Evolutionary conservation across 1,284 basidiomycete species (phyloP), one percentile per base, ranked within the genome.

Genomic region (Chondrostereum purpureum): DNA sequence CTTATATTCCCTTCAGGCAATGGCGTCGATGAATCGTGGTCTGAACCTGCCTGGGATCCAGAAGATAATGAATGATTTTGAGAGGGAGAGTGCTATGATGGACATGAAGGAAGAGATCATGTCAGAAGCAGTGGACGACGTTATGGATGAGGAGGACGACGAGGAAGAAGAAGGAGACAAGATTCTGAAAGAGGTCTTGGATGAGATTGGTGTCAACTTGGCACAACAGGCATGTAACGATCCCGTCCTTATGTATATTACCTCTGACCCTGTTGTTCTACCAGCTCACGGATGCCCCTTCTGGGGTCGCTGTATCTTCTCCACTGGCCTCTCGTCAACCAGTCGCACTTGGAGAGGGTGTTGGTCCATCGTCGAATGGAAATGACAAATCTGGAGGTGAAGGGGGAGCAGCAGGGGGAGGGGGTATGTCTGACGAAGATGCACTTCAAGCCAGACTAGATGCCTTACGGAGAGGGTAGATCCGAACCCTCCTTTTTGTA

Each of bases 111-210:
- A 98, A 67, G 95, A 97, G 64, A 96, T 99, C 88, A 99, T 99
- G 95, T 91, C 88, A 31, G 96, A 99, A 51, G 89, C 94, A 1
- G 88, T 99, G 6, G 96, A 99, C 66, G 95, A 97, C 59, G 94
- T 93, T 31, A 98, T 99, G 92, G 93, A 96, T 58, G 89, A 91
- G 42, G 91, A 92, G 31, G 92, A 93, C 53, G 94, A 94, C 43
- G 94, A 96, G 64, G 94, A 98, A 57, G 90, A 91, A 55, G 95
- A 98, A 58, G 85, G 93, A 19, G 93, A 99, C 63, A 90, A 90
- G 72, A 96, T 99, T 50, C 67, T 99, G 53, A 93, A 90, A 58
- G 85, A 99, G 65, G 95, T 99, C 21, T 69, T 99, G 39, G 96
- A 99, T 57, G 96, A 99, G 71, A 97, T 99, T 51, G 96, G 95